Conservation (phyloP, 2,329 filamentous ascomycete species). For the Fusarium albidum region DNA sequence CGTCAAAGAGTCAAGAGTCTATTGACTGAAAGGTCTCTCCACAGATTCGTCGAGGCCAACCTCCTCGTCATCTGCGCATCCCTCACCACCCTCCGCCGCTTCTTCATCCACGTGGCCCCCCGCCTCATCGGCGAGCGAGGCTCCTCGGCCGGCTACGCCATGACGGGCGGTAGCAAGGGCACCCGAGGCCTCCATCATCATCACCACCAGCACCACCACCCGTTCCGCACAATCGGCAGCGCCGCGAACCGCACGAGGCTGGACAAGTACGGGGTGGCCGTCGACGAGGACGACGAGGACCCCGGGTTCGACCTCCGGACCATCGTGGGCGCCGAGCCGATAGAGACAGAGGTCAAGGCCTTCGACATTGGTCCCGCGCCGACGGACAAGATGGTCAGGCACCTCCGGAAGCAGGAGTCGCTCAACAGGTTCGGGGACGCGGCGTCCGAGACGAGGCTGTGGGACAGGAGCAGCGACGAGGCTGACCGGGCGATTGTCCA, state of each 20-base stretch:
- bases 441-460: slow-evolving; percentile 14
- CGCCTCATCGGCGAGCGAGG: slow-evolving; percentile 34
- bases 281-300: slow-evolving; percentile 13
- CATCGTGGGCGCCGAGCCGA: slow-evolving; percentile 32
- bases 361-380: slow-evolving; percentile 18
- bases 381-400: slow-evolving; percentile 22
- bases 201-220: slow-evolving; percentile 17
- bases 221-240: slow-evolving; percentile 32
- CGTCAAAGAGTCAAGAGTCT: not conserved
- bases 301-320: slow-evolving; percentile 34
- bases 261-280: slow-evolving; percentile 16
- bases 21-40: slow-evolving; percentile 21
- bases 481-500: slow-evolving; percentile 35
- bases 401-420: slow-evolving; percentile 35
- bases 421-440: slow-evolving; percentile 32
- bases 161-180: slow-evolving; percentile 8
- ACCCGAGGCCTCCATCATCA: not conserved
- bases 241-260: slow-evolving; percentile 3
- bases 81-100: slow-evolving; percentile 47
- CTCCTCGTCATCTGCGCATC: slow-evolving; percentile 48
- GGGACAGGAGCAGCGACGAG: slow-evolving; percentile 26
- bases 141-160: slow-evolving; percentile 13
- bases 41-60: slow-evolving; percentile 47
- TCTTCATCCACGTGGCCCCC: slow-evolving; percentile 44
- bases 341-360: slow-evolving; percentile 26